These are phyloP conservation scores for Helicostylum pulchrum DNA, from an alignment of 192 early-diverging fungal species.

Conservation along the genomic window DNA sequence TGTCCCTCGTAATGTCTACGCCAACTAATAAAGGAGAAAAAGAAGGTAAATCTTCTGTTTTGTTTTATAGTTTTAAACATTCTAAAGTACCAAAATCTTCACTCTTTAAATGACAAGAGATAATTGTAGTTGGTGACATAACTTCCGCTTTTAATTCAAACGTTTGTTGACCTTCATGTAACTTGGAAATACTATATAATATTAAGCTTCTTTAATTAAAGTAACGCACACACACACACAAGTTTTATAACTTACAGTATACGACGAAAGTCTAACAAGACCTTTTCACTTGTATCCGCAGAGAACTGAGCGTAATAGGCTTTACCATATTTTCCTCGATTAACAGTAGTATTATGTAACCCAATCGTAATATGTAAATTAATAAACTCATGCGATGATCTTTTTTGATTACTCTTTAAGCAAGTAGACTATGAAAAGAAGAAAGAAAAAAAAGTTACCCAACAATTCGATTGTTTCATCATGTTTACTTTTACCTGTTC, in stretches of 20 bases:
- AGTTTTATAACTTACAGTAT: constrained; percentile 16
- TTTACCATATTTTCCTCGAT: constrained; percentile 14
- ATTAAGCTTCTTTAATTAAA: too few species aligned
- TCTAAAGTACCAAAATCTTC: constrained; percentile 31
- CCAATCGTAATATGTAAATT: constrained; percentile 11
- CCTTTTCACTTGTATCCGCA: constrained; percentile 15
- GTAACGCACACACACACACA: too few species aligned
- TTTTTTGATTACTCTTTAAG: not conserved
- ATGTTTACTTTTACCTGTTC: constrained; percentile 16
- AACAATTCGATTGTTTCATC: not conserved
- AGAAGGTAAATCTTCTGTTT: not conserved
- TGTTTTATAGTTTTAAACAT: not conserved
- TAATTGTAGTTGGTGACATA: not conserved
- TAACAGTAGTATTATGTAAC: constrained; percentile 6
- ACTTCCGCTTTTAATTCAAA: constrained; percentile 23
- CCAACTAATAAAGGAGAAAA: constrained; percentile 26
- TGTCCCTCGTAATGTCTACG: constrained; percentile 1
- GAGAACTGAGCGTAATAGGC: constrained; percentile 21
- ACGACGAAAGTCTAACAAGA: constrained; percentile 31
- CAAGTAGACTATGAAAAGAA: not conserved
- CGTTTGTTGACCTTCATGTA: constrained; percentile 7
- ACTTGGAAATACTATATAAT: constrained; percentile 17
- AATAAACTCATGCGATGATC: constrained; percentile 1
- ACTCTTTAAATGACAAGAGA: constrained; percentile 25
- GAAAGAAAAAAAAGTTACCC: not conserved